These are phyloP conservation scores for Paraconiothyrium brasiliense DNA, from an alignment of 2,329 filamentous ascomycete species.

Conservation along the genomic window DNA sequence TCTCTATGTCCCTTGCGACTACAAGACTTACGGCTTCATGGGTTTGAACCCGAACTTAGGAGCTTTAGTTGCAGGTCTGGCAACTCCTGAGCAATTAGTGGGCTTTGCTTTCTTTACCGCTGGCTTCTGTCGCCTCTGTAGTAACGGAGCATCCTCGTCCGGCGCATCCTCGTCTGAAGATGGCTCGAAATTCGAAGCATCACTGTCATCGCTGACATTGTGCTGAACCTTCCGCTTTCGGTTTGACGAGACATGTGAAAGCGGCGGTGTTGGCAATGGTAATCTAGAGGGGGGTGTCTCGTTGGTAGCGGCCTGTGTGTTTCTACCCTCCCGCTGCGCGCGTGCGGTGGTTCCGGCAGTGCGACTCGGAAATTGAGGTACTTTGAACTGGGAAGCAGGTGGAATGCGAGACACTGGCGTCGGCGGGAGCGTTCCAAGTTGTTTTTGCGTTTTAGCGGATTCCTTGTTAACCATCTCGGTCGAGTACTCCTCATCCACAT, in stretches of 20 bases:
- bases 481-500: no score
- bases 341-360: neutral
- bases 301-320: no score
- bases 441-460: no score
- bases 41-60: neutral
- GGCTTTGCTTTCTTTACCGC: conserved; percentile 12
- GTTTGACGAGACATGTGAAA: neutral
- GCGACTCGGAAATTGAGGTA: conserved; percentile 13
- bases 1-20: neutral
- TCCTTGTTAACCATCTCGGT: no score
- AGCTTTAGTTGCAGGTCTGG: neutral
- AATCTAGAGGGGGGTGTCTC: neutral
- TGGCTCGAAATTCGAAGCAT: conserved; percentile 16
- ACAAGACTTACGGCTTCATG: neutral
- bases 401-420: neutral
- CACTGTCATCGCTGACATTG: conserved; percentile 24
- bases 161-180: conserved; percentile 11
- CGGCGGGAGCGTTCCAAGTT: no score
- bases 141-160: neutral
- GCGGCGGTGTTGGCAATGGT: conserved; percentile 13
- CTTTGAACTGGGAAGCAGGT: conserved; percentile 19
- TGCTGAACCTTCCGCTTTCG: conserved; percentile 17
- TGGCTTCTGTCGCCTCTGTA: neutral
- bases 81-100: no score
- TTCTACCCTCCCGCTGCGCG: conserved; percentile 9